Percentiles rank a stretch among this genome's conserved stretches.
These are phyloP conservation scores for Bipolaris victoriae DNA, from an alignment of 2,329 filamentous ascomycete genomes.

Conservation along the genomic window DNA sequence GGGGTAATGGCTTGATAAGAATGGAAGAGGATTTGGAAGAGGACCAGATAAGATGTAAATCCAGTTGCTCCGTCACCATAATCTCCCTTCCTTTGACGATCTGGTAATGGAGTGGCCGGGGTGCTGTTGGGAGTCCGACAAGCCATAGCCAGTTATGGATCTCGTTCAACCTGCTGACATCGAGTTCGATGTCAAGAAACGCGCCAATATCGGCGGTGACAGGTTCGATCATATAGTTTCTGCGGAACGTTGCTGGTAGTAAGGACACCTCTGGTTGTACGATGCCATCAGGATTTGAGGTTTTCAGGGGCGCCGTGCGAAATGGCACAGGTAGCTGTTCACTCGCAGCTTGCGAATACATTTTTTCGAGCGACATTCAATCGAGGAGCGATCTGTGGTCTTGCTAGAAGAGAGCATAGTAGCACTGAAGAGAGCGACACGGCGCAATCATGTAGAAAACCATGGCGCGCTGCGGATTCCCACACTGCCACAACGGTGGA, in stretches of 20 bases:
- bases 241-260: constrained; percentile 29
- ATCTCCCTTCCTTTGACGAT: constrained; percentile 30
- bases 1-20: constrained; percentile 31
- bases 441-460: neutral
- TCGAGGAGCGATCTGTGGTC: neutral
- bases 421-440: neutral
- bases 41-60: constrained; percentile 32
- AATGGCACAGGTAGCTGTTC: constrained; percentile 20
- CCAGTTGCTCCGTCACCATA: constrained; percentile 27
- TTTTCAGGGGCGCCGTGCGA: constrained; percentile 8
- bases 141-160: constrained; percentile 31
- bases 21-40: constrained; percentile 16
- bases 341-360: neutral
- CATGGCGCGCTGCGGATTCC: neutral
- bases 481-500: neutral
- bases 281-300: neutral
- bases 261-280: constrained; percentile 6
- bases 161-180: constrained; percentile 24
- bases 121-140: constrained; percentile 24
- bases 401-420: neutral
- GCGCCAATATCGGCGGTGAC: constrained; percentile 20
- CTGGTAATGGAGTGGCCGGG: constrained; percentile 30
- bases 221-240: constrained; percentile 19
- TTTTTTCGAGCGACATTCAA: neutral
- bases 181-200: constrained; percentile 26